Conservation (phyloP, 139 green algal species). For the Auxenochlorella pyrenoidosa region DNA sequence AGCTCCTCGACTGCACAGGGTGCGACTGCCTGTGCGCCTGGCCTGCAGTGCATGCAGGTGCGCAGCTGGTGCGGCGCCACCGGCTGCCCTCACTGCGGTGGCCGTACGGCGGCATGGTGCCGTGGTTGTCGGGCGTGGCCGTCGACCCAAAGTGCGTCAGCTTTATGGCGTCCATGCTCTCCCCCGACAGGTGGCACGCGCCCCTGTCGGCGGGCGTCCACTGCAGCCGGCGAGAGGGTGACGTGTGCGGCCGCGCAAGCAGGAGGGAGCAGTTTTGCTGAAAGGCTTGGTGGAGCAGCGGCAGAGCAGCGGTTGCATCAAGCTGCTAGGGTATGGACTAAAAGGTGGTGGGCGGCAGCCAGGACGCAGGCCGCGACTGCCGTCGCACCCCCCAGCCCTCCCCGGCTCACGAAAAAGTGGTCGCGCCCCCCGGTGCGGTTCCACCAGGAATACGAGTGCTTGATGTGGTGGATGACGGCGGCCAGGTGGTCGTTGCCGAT, state of each 20-base stretch:
- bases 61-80: too few relatives aligned
- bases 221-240: too few relatives aligned
- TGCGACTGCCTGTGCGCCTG: too few relatives aligned
- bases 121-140: not conserved
- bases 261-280: not conserved
- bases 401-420: constrained; percentile 1
- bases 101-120: not conserved
- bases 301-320: too few relatives aligned
- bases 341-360: not conserved
- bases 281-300: too few relatives aligned
- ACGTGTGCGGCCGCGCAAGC: not conserved
- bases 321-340: too few relatives aligned
- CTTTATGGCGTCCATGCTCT: not conserved
- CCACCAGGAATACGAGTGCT: not conserved
- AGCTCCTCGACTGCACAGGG: too few relatives aligned
- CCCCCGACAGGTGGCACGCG: too few relatives aligned
- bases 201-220: too few relatives aligned
- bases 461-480: not conserved
- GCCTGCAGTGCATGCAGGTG: not conserved
- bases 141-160: not conserved
- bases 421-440: constrained; percentile 1
- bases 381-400: too few relatives aligned
- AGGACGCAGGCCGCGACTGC: too few relatives aligned
- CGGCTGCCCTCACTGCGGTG: not conserved
- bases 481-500: not conserved